Base-by-base conservation (phyloP, 371 early-diverging fungal species). In the Lichtheimia corymbifera region DNA sequence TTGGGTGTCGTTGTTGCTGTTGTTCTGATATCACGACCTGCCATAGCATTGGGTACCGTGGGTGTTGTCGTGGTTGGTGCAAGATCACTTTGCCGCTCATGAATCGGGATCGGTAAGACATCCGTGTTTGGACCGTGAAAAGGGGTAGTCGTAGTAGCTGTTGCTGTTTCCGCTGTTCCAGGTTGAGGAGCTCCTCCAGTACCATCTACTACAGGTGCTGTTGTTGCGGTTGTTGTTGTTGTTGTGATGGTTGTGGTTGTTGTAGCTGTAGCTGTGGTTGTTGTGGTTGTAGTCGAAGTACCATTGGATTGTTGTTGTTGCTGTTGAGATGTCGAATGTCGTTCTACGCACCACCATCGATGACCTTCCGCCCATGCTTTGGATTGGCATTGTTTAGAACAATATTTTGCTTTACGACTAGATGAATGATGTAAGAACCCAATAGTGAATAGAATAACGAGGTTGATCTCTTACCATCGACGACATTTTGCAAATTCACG, bases 401-500 rank as follows among this genome's bases (percentile, higher is more conserved):
- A 91, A 64, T 91, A 91, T 56, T 89, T 89, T 58, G 89, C 89
- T 64, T 88, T 89, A 63, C 90, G 82, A 65, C 66, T 66, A 42
- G 0, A 27, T 7, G 35, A 13, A 3, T 58, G 2, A 20, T 12
- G 41, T 41, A 14, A 45, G n/a, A 11, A 44, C n/a, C 13, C 18
- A 35, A 35, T 35, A 35, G 9, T 9, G 35, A 35, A 22, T 30
- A 41, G 6, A 41, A 22, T 15, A 17, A 28, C 45, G 0, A 47
- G 22, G 22, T 47, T 47, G 45, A 27, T n/a, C 45, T n/a, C 65
- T 45, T 61, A 65, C 66, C 91, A 91, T 52, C 89, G 73, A 44
- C 89, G 86, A 70, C 91, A 91, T 76, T 89, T 91, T 24, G 89
- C 83, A 72, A 91, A 91, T 70, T 89, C 88, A 50, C 88, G 79